Evolutionary conservation across 139 green algal genomes (phyloP), one percentile per base, ranked within the genome.

Genomic region (Micractinium sp.): DNA sequence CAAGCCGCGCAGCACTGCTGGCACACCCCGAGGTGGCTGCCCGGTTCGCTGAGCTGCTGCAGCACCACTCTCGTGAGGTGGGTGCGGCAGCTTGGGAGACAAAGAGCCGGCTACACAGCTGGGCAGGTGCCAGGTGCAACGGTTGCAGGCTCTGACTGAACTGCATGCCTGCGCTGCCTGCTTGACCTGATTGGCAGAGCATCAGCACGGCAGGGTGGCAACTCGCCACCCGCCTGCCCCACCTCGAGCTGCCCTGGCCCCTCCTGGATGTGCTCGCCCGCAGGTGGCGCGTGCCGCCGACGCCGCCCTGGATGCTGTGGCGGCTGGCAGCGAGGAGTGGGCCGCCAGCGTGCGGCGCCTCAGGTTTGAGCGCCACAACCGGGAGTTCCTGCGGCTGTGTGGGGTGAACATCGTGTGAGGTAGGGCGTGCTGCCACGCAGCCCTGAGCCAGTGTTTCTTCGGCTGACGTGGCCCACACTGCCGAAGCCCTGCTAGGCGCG

Each of bases 361-460:
- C 80, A 97, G 96, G 89, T 98, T 98, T 91, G 94, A 98, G 92
- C 87, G 90, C 0, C 95, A 95, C 92, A 98, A 98, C 91, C 93
- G 96, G 74, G 93, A 96, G 85, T 98, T 95, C 94, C 85, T 98
- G 35, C 92, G 96, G 5, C n/a, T 47, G 74, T 77, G 71, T 38
- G 71, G 71, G 5, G 41, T 81, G 14, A 19, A 56, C 35, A 41
- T 12, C 3, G 74, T 81, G 74, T 77, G 71, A 77, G 7, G 47
- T 9, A 56, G 7, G 47, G 47, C 47, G 47, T 56, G n/a, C n/a
- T n/a, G n/a, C n/a, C n/a, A n/a, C n/a, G n/a, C n/a, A n/a, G n/a
- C n/a, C n/a, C n/a, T n/a, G n/a, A n/a, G n/a, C n/a, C n/a, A n/a
- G n/a, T n/a, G n/a, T n/a, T n/a, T n/a, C n/a, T n/a, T n/a, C n/a